These are phyloP conservation scores for Trichosporon coremiiforme DNA, from an alignment of 1,284 basidiomycete species.

Conservation along the genomic window DNA sequence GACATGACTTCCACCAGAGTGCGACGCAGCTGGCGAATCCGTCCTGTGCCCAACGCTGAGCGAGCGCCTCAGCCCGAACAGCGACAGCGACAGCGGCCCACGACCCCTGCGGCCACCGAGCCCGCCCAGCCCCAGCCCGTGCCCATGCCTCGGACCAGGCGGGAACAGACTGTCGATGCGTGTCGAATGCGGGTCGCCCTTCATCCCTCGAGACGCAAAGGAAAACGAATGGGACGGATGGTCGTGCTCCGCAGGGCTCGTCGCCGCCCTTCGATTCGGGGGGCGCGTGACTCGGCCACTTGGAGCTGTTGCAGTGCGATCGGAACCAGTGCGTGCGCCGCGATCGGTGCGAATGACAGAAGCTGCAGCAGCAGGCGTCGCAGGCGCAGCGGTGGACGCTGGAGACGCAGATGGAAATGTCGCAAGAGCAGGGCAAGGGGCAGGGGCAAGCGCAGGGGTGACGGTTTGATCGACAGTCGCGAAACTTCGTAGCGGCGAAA, in stretches of 20 bases:
- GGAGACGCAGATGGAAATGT: neutral
- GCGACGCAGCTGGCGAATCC: neutral
- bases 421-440: neutral
- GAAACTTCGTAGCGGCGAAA: neutral
- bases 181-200: neutral
- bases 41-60: neutral
- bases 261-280: conserved; percentile 1
- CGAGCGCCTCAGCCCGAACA: neutral
- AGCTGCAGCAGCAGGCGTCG: neutral
- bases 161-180: conserved; percentile 11
- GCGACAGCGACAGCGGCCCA: neutral
- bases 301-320: neutral
- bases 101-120: neutral
- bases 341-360: neutral
- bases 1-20: neutral
- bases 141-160: conserved; percentile 1
- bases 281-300: neutral
- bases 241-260: neutral
- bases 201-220: neutral
- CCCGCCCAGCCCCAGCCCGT: neutral
- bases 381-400: neutral
- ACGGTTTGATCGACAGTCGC: neutral
- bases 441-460: too few relatives aligned
- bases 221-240: neutral
- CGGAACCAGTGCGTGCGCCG: neutral